Base-by-base conservation (phyloP, 2,329 filamentous ascomycete genomes). In the Volutella citrinella region DNA sequence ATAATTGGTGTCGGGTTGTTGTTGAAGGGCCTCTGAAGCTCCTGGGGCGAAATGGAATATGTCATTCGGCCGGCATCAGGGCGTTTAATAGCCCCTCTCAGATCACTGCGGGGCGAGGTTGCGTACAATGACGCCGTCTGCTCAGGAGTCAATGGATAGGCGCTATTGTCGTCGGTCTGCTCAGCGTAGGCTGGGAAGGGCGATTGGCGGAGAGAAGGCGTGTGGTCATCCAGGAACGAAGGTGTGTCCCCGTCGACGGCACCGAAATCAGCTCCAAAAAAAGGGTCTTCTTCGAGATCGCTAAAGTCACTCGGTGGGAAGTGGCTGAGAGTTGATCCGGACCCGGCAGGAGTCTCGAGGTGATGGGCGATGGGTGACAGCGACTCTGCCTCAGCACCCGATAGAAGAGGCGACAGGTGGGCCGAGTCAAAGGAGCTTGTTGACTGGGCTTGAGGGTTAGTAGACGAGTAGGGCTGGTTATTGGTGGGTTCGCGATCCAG, bases 271-370 rank as follows among this genome's bases (percentile, higher is more conserved):
- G 67, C 59, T 34, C 68, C 68, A 36, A 71, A 72, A 58, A 74
- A 75, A 11, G 70, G 66, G 43, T 78, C 73, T 37, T 68, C 63
- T 30, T 60, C 64, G 17, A 66, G 52, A 27, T 66, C 74, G 48
- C 69, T 64, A 41, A 63, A 65, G 43, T 74, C 69, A 56, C 71
- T 74, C 5, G 68, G 54, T 44, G 70, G 70, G 43, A 71, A 74
- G 43, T 70, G 60, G 42, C 68, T 70, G 26, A 66, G 52, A 16
- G 61, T 65, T 4, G 68, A 68, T 31, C 65, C 56, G 11, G 72
- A 75, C 39, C 70, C 73, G 43, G 66, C 67, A 10, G 74, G 72
- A 1, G 73, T 76, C 36, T 69, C 59, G 32, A 57, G 48, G 26
- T 58, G 54, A 30, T 59, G 50, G 22, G 42, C 31, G 22, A 52